phyloP scores from a whole-genome alignment of 768 basidiomycete genomes.

The Tylopilus subfusipes region DNA sequence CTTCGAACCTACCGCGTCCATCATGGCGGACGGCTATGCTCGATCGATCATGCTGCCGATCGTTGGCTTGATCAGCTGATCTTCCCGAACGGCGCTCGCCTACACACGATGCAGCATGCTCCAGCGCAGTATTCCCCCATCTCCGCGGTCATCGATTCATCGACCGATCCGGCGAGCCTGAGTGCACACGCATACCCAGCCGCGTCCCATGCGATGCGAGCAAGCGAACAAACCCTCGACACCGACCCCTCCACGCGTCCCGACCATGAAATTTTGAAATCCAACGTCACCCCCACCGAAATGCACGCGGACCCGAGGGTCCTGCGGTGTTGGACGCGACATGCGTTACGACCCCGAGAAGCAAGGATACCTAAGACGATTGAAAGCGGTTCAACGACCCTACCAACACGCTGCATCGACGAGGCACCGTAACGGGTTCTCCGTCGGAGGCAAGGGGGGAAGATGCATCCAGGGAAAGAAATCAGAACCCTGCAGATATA shows the following conservation, averaged over 20 bases:
- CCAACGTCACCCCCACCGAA: background rate
- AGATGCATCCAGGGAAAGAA: background rate
- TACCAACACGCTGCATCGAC: constrained; percentile 24
- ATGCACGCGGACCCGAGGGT: background rate
- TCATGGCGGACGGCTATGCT: background rate
- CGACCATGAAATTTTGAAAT: too few species aligned
- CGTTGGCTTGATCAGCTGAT: too few species aligned
- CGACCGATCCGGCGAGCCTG: too few species aligned
- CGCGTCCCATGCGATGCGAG: background rate
- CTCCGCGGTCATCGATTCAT: background rate
- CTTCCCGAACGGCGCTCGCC: too few species aligned
- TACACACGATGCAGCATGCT: too few species aligned
- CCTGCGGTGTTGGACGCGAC: background rate
- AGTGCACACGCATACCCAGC: background rate
- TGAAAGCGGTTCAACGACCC: constrained; percentile 13
- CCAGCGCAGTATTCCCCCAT: background rate
- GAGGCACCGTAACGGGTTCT: constrained; percentile 11
- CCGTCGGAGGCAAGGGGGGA: background rate
- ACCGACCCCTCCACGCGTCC: too few species aligned
- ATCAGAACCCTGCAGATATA: background rate
- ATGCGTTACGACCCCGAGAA: background rate
- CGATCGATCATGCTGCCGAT: background rate
- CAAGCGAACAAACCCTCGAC: background rate
- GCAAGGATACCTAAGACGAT: background rate
- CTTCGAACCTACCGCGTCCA: too few species aligned